Evolutionary conservation across 371 early-diverging fungal species (phyloP), one percentile per base, ranked within the genome.

Genomic region (Mortierella sp.): DNA sequence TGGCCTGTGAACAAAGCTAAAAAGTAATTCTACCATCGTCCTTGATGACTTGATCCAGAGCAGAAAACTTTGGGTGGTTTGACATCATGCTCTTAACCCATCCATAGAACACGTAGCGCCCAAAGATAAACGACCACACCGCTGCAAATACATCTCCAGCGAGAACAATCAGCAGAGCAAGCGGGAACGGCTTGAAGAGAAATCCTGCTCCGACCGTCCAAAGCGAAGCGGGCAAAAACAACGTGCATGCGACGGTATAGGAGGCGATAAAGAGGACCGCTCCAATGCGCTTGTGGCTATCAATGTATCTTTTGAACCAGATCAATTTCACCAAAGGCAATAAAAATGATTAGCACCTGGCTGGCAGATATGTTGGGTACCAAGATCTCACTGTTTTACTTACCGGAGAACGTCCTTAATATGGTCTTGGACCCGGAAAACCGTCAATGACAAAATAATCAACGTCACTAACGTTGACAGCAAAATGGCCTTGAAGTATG

Each of bases 181-280:
- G n/a, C 7, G 74, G 75, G 60, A 71, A 55, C 0, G 82, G 82
- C 53, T 79, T 79, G 60, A 82, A 82, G 30, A 82, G 44, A 60
- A 82, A 82, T 21, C 82, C 82, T 14, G 82, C 80, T 1, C 80
- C 82, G 43, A 82, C 60, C 43, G 80, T 82, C 44, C 79, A 74
- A 25, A 82, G 44, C 3, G 82, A 82, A 52, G 80, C 82, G 0
- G 82, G 82, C 25, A 82, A 44, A 52, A 82, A 82, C 7, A 77
- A 60, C 45, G 71, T 72, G 29, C 74, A 68, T n/a, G 80, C 79
- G 23, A 68, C 60, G 7, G 71, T 66, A 43, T 82, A 82, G 5
- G 74, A 66, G 18, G 57, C 29, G 5, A 82, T 19, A 68, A 79
- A 82, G 16, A 82, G 55, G 16, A 79, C 45, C 21, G 80, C 72